Evolutionary conservation across 768 basidiomycete genomes (phyloP), one percentile per base, ranked within the genome.

Genomic region (Epithele typhae): DNA sequence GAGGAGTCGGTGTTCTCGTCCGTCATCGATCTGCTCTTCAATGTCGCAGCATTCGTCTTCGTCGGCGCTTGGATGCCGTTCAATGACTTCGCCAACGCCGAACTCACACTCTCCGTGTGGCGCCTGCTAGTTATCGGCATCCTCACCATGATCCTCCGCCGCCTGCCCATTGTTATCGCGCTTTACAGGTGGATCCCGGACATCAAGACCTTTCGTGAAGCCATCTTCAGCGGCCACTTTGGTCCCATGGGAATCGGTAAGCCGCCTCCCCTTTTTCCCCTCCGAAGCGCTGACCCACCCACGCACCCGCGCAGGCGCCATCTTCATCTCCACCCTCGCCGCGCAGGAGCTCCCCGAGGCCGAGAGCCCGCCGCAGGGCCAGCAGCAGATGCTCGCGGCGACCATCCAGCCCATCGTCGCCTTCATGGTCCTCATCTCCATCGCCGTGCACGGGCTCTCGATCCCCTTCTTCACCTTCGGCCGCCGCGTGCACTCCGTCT

Each of bases 21-120:
- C 66, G 94, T 98, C 57, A 92, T 98, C 59, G 92, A 98, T 66
- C 71, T 97, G 54, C 74, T 98, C 47, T 95, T 96, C 79, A 97
- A 97, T 69, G 79, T 92, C 52, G 91, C 92, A 23, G 88, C 89
- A 3, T 97, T 98, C 70, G 83, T 97, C 41, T 97, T 87, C 61
- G 87, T 98, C 51, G 96, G 96, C 50, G 94, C 95, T 25, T 93
- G 94, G 84, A 94, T 94, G 79, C 96, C 96, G 1, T 98, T 99
- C 67, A 64, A 75, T 59, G 74, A 76, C 40, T 98, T 95, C 71
- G 68, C 72, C 49, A 75, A 90, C 61, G 66, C 68, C 8, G 71
- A 68, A 35, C 71, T 87, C 55, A 84, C 84, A 2, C 70, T 99
- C 40, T 78, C 73, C 35, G 82, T 89, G 9, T 92, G 92, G 88